These are phyloP conservation scores for Hypoxylon perforatum DNA, from an alignment of 495 filamentous ascomycete species.

Conservation along the genomic window DNA sequence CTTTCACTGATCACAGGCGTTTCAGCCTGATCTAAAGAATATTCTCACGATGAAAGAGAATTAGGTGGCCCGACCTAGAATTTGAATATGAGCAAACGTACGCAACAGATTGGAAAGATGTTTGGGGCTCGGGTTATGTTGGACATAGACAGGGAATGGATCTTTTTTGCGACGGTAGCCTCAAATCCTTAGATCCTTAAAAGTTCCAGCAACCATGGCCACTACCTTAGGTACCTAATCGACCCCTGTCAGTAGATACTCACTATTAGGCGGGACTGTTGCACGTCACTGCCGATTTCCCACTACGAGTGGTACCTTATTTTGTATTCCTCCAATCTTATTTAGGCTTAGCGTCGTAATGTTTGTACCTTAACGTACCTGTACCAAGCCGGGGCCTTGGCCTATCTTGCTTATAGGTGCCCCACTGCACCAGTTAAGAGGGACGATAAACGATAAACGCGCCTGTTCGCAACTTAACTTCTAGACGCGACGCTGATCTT, in stretches of 20 bases:
- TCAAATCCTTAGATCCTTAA: slow-evolving; percentile 24
- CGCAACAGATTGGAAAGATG: slow-evolving; percentile 15
- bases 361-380: no score
- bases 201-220: slow-evolving; percentile 11
- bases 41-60: slow-evolving; percentile 5
- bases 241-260: slow-evolving; percentile 20
- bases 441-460: not conserved
- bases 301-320: slow-evolving; percentile 31
- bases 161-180: slow-evolving; percentile 44
- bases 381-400: no score
- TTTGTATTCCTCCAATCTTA: slow-evolving; percentile 13
- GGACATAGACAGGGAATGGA: not conserved
- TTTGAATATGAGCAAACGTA: not conserved
- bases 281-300: slow-evolving; percentile 44
- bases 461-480: no score
- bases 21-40: slow-evolving; percentile 8
- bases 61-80: slow-evolving; percentile 10
- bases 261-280: slow-evolving; percentile 38
- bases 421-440: no score
- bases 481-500: slow-evolving; percentile 27
- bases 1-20: not conserved
- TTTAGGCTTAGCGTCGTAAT: not conserved
- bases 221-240: slow-evolving; percentile 25
- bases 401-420: no score
- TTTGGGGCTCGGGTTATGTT: slow-evolving; percentile 5